These are phyloP conservation scores for Solidago caesia DNA, from an alignment of 129 eudicot species.

Conservation along the genomic window DNA sequence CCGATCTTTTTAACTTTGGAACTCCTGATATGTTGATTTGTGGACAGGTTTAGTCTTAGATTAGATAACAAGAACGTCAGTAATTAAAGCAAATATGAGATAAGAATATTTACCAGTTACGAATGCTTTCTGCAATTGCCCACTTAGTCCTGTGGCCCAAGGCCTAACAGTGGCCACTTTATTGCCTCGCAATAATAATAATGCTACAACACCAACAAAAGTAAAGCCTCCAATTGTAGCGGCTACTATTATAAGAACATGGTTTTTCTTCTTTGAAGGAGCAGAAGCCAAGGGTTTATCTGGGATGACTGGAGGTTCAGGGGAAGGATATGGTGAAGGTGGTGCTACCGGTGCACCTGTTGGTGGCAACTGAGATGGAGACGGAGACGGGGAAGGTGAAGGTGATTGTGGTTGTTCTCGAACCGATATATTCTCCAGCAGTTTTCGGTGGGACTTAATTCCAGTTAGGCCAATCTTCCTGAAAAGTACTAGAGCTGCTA, in stretches of 20 bases:
- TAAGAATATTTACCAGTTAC: constrained; percentile 56
- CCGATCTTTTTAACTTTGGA: constrained; percentile 79
- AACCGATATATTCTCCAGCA: constrained; percentile 25
- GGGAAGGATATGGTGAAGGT: constrained; percentile 34
- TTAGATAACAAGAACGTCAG: background rate
- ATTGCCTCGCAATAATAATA: constrained; percentile 42
- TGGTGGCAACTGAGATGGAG: constrained; percentile 28
- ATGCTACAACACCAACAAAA: constrained; percentile 34
- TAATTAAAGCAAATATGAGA: background rate
- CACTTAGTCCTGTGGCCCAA: constrained; percentile 90
- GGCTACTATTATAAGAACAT: constrained; percentile 27
- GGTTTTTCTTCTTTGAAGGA: background rate
- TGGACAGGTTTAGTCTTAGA: background rate
- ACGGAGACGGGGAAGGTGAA: constrained; percentile 15
- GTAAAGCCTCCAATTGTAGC: constrained; percentile 48
- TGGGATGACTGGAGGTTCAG: constrained; percentile 24
- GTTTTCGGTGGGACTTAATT: constrained; percentile 36
- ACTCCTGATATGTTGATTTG: constrained; percentile 56
- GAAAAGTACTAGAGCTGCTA: constrained; percentile 26
- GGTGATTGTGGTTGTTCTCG: constrained; percentile 3
- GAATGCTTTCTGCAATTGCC: constrained; percentile 86
- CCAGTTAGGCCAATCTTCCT: constrained; percentile 40
- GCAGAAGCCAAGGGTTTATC: constrained; percentile 1
- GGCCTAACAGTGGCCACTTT: constrained; percentile 68
- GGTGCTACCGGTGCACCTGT: constrained; percentile 31